A percentile compares a stretch with the other conserved stretches of the same genome.
phyloP scores from a whole-genome alignment of 2,329 filamentous ascomycete species.

The Grosmannia clavigera region DNA sequence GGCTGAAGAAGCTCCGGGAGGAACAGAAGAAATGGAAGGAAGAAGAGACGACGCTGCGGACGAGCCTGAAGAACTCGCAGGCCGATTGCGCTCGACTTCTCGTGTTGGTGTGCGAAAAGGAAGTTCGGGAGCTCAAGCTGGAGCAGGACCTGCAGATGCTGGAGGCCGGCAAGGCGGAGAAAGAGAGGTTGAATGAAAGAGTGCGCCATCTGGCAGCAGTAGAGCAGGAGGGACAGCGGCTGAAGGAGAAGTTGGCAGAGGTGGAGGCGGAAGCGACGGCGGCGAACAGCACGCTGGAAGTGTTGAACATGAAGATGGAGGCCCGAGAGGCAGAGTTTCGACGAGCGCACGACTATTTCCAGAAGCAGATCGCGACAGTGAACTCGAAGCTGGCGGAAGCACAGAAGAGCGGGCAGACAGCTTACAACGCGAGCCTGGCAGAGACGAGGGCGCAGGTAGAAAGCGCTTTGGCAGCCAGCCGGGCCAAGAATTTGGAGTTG shows the following conservation, averaged over 20 bases:
- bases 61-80: slow-evolving; percentile 44
- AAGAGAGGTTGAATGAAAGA: slow-evolving; percentile 46
- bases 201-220: slow-evolving; percentile 47
- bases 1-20: slow-evolving; percentile 53
- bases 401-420: slow-evolving; percentile 12
- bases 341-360: slow-evolving; percentile 29
- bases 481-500: slow-evolving; percentile 39
- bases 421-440: slow-evolving; percentile 13
- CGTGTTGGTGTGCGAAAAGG: slow-evolving; percentile 52
- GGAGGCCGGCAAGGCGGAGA: slow-evolving; percentile 46
- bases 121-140: slow-evolving; percentile 53
- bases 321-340: slow-evolving; percentile 35
- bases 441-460: slow-evolving; percentile 28
- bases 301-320: slow-evolving; percentile 44
- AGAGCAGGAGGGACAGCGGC: slow-evolving; percentile 51
- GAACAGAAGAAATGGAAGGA: slow-evolving; percentile 53
- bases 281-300: slow-evolving; percentile 45
- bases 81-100: slow-evolving; percentile 53
- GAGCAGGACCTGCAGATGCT: slow-evolving; percentile 53
- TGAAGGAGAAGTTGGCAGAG: slow-evolving; percentile 45
- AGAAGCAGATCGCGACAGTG: slow-evolving; percentile 35
- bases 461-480: slow-evolving; percentile 34
- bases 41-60: slow-evolving; percentile 43
- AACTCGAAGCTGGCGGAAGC: slow-evolving; percentile 31
- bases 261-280: slow-evolving; percentile 45